A percentile compares a stretch with the other conserved stretches of the same genome.
Conservation (phyloP, 495 filamentous ascomycete genomes). For the Rostrohypoxylon terebratum region DNA sequence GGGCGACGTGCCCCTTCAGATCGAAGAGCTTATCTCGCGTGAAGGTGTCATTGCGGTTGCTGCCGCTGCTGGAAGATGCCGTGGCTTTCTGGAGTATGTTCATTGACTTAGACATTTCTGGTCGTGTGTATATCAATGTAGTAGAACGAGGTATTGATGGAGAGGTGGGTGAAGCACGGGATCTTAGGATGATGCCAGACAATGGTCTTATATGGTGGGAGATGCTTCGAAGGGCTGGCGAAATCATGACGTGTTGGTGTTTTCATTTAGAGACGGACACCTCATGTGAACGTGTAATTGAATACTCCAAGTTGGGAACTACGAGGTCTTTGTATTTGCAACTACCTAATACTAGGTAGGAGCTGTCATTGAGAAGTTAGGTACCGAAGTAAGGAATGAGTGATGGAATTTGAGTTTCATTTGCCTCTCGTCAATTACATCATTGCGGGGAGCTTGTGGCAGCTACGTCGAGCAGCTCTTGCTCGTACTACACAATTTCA, state of each 20-base stretch:
- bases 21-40: constrained; percentile 68
- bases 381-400: constrained; percentile 12
- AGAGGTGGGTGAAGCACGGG: constrained; percentile 13
- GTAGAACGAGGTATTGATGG: neutral
- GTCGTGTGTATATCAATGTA: neutral
- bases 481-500: neutral
- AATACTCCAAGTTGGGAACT: neutral
- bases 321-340: constrained; percentile 24
- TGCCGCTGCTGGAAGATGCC: constrained; percentile 60
- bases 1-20: constrained; percentile 70
- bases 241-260: constrained; percentile 45
- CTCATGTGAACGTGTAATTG: constrained; percentile 6
- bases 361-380: constrained; percentile 4
- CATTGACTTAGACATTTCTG: constrained; percentile 1
- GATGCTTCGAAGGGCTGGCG: constrained; percentile 31
- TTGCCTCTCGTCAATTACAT: constrained; percentile 22
- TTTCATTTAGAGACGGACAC: constrained; percentile 19
- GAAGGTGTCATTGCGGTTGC: constrained; percentile 58
- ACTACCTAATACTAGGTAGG: too few species aligned
- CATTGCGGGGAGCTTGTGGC: constrained; percentile 30
- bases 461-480: neutral
- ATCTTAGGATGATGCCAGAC: constrained; percentile 9
- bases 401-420: constrained; percentile 29
- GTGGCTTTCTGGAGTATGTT: constrained; percentile 40
- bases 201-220: constrained; percentile 30